phyloP scores from a whole-genome alignment of 2,329 filamentous ascomycete species.

The Xylariaceae sp. region DNA sequence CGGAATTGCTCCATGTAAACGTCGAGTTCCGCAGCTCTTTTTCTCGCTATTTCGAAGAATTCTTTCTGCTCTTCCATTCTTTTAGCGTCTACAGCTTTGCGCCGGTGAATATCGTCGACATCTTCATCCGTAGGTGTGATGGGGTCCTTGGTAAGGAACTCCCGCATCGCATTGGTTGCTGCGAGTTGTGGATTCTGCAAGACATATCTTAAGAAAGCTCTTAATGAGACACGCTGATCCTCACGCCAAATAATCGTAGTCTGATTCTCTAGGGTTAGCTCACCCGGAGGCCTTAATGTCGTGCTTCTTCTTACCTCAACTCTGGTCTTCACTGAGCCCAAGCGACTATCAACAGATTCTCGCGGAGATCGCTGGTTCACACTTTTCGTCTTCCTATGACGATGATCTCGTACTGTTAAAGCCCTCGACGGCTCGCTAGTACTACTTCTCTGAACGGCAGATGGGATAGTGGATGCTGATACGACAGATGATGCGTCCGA shows the following conservation, averaged over 20 bases:
- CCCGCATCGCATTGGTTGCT: slow-evolving; percentile 72
- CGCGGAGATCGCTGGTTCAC: slow-evolving; percentile 38
- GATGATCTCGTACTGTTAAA: slow-evolving; percentile 41
- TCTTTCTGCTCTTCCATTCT: slow-evolving; percentile 86
- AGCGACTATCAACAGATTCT: slow-evolving; percentile 40
- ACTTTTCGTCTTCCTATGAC: slow-evolving; percentile 35
- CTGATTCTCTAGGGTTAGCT: slow-evolving; percentile 34
- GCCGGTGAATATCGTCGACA: slow-evolving; percentile 68
- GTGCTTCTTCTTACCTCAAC: slow-evolving; percentile 23
- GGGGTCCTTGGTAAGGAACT: slow-evolving; percentile 73
- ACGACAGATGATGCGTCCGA: slow-evolving; percentile 78
- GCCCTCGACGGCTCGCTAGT: slow-evolving; percentile 35
- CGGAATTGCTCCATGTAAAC: slow-evolving; percentile 95
- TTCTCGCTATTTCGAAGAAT: slow-evolving; percentile 92
- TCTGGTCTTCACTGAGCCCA: slow-evolving; percentile 31
- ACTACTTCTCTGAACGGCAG: slow-evolving; percentile 26
- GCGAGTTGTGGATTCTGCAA: slow-evolving; percentile 81
- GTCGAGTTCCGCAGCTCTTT: slow-evolving; percentile 86
- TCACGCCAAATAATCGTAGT: slow-evolving; percentile 71
- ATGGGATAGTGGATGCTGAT: slow-evolving; percentile 63
- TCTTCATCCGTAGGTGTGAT: slow-evolving; percentile 77
- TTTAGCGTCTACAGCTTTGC: slow-evolving; percentile 80
- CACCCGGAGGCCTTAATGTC: slow-evolving; percentile 11
- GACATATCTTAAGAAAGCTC: slow-evolving; percentile 83
- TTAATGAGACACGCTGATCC: slow-evolving; percentile 81